Evolutionary conservation across 2,329 filamentous ascomycete species (phyloP), one percentile per base, ranked within the genome.

Genomic region (Sporothrix humicola): DNA sequence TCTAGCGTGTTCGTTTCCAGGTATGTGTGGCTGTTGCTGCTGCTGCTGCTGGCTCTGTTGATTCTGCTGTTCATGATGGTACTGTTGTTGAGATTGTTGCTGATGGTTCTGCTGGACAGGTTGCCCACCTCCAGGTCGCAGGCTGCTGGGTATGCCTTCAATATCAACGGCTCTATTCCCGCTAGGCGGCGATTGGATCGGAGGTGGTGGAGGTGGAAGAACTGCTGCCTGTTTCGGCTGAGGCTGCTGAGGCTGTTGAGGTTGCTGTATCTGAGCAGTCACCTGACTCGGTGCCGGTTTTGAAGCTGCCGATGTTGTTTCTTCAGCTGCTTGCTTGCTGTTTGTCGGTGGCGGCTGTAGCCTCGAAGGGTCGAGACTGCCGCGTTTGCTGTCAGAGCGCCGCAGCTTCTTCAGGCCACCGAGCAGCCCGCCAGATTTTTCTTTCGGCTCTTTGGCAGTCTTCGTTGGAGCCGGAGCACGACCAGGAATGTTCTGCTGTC

Each of bases 391-490:
- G 15, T 71, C 69, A 7, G 72, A 48, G n/a, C 58, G 58, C 2
- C 68, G 68, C 20, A 73, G 58, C 61, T 71, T 73, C 59, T 59
- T 73, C 48, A 73, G 9, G 15, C 72, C 56, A n/a, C n/a, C 46
- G 31, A 70, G 26, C 0, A 71, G 31, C 2, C 65, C 66, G 26
- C 66, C 48, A 26, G 17, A 46, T 44, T 17, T 46, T 9, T 56
- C 26, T n/a, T 56, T 72, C 56, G 58, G 13, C 2, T 59, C 50
- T 23, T 68, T 68, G 10, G 37, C 17, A 15, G 23, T 31, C 46
- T 37, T 68, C 9, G 23, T 26, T 10, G 44, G 42, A 7, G 63
- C 15, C 2, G 42, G 12, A 10, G 26, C 44, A 9, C 61, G 61
- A 20, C 44, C 61, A 15, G 42, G n/a, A 12, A 12, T 3, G 8